These are phyloP conservation scores for Stephania yunnanensis DNA, from an alignment of 164 flowering plant species.

Conservation along the genomic window DNA sequence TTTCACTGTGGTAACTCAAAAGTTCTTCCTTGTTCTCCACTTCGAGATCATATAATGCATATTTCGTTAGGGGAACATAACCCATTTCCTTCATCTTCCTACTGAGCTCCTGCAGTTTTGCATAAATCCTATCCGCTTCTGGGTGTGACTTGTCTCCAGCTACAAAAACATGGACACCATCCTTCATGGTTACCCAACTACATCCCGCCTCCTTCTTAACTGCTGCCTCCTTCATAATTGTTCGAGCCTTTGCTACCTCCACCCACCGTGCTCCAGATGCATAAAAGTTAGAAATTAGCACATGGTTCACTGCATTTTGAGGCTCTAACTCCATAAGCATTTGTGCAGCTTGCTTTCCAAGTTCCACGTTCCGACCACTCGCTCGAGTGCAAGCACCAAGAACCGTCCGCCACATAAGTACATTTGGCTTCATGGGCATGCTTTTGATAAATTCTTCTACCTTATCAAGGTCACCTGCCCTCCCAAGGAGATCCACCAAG, in stretches of 20 bases:
- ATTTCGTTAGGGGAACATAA: slow-evolving; percentile 63
- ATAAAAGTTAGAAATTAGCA: slow-evolving; percentile 75
- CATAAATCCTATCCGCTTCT: slow-evolving; percentile 53
- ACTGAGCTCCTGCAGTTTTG: slow-evolving; percentile 51
- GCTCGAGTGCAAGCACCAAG: slow-evolving; percentile 66
- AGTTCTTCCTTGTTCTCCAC: slow-evolving; percentile 76
- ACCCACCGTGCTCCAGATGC: slow-evolving; percentile 81
- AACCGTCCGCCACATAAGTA: slow-evolving; percentile 78
- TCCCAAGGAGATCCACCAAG: slow-evolving; percentile 82
- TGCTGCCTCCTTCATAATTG: slow-evolving; percentile 45
- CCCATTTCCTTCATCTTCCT: slow-evolving; percentile 63
- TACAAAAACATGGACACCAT: slow-evolving; percentile 80
- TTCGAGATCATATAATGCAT: slow-evolving; percentile 74
- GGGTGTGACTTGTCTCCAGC: slow-evolving; percentile 83
- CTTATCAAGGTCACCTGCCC: slow-evolving; percentile 63
- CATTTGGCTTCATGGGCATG: slow-evolving; percentile 74
- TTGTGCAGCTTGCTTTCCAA: slow-evolving; percentile 62
- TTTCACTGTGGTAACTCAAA: slow-evolving; percentile 80
- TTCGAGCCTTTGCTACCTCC: slow-evolving; percentile 51
- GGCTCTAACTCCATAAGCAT: slow-evolving; percentile 84
- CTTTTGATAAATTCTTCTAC: slow-evolving; percentile 54
- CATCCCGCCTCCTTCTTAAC: slow-evolving; percentile 85
- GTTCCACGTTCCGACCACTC: slow-evolving; percentile 40
- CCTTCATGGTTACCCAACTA: slow-evolving; percentile 91
- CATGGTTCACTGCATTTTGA: slow-evolving; percentile 71